Base-by-base conservation (phyloP, 2,329 filamentous ascomycete genomes). In the Escovopsis sp. region DNA sequence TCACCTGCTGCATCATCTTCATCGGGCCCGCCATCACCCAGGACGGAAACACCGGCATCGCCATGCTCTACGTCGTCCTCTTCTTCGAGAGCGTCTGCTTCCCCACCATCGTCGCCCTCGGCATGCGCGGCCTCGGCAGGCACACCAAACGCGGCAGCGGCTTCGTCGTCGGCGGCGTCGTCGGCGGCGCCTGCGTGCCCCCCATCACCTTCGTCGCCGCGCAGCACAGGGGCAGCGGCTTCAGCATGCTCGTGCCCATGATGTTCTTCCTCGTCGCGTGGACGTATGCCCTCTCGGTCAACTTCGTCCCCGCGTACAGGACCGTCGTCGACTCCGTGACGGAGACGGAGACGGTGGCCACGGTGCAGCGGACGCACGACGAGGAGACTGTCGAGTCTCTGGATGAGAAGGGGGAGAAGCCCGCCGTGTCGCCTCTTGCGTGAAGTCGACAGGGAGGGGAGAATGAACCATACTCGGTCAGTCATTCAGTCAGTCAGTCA, bases 41-140 rank as follows among this genome's bases (percentile, higher is more conserved):
- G 44, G 50, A 58, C 10, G 66, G 62, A n/a, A 64, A 67, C 48
- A 58, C 58, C 0, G 71, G 70, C 37, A 62, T 77, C 47, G 64
- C 68, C 5, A 77, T 85, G 68, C 70, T 86, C 28, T 83, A 77
- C 58, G 48, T 83, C 9, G 75, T 80, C 6, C 68, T 87, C 23
- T 86, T 88, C 66, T 88, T 88, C 60, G 84, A 85, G 61, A 80
- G 75, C 4, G 82, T 85, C 54, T 82, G 80, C 59, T 89, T 88
- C 66, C 83, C 84, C 0, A 87, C 82, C 15, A 86, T 89, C 53
- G 77, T 89, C 28, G 82, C 82, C 4, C 68, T 88, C 3, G 81
- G 81, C 8, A 85, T 86, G 66, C 73, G 81, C 19, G 82, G 82
- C 2, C 68, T 87, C 1, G 84, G 85, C 6, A 73, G 77, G 15